Evolutionary conservation across 2,329 filamentous ascomycete species (phyloP).

Genomic region (Xylaria hypoxylon): DNA sequence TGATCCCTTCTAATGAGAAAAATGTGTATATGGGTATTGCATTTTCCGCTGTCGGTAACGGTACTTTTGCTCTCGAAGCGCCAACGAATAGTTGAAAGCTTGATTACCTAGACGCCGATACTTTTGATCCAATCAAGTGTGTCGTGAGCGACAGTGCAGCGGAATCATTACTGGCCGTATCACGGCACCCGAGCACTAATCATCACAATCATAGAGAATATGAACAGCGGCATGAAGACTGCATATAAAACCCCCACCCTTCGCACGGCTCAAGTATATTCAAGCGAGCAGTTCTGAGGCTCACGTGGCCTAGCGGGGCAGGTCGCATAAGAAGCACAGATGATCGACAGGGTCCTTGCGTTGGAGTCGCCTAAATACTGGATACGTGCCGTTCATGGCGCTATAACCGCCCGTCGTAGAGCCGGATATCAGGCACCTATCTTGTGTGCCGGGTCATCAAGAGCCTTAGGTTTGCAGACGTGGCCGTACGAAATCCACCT

Average conservation of each 20-base stretch:
- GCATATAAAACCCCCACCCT: conserved; percentile 4
- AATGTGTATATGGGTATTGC: background rate
- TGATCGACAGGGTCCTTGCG: conserved; percentile 48
- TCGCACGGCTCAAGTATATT: conserved; percentile 47
- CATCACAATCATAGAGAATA: too few species aligned
- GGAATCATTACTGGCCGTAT: background rate
- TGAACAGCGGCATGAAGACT: too few species aligned
- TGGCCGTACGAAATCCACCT: background rate
- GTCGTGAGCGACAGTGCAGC: background rate
- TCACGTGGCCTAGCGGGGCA: conserved; percentile 53
- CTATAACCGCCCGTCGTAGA: conserved; percentile 34
- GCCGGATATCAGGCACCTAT: conserved; percentile 41
- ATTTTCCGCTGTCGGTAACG: background rate
- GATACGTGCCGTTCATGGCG: conserved; percentile 50
- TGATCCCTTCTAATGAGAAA: background rate
- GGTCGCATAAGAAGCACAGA: conserved; percentile 52
- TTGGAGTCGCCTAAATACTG: conserved; percentile 49
- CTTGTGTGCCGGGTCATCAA: conserved; percentile 46
- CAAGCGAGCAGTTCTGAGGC: conserved; percentile 52
- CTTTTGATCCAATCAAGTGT: too few species aligned
- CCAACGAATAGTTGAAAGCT: too few species aligned
- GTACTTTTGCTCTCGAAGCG: too few species aligned
- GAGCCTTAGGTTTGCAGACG: conserved; percentile 42
- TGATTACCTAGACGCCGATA: too few species aligned
- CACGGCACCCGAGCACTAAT: background rate